phyloP scores from a whole-genome alignment of 1,284 basidiomycete species.

The Heterobasidion annosum region DNA sequence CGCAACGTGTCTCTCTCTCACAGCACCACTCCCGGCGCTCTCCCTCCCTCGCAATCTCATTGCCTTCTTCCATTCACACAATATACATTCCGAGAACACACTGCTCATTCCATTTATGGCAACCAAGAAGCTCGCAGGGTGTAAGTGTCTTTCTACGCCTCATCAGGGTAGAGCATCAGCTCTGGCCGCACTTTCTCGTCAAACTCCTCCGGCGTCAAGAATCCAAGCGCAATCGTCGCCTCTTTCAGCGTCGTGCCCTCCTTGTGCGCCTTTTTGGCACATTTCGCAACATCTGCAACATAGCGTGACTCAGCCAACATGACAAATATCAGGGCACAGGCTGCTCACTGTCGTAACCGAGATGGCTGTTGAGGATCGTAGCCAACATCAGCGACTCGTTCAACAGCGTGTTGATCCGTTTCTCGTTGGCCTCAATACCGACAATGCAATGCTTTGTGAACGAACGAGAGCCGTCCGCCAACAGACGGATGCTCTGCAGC shows the following conservation, averaged over 20 bases:
- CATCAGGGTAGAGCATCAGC: slow-evolving; percentile 73
- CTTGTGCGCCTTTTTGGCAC: slow-evolving; percentile 99
- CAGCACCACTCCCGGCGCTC: too few relatives aligned
- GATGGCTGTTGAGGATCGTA: slow-evolving; percentile 86
- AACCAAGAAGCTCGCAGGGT: neutral
- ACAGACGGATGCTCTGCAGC: slow-evolving; percentile 87
- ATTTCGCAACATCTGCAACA: slow-evolving; percentile 84
- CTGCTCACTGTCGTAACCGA: slow-evolving; percentile 87
- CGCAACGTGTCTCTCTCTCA: neutral
- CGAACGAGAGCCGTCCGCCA: slow-evolving; percentile 86
- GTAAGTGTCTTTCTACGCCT: slow-evolving; percentile 26
- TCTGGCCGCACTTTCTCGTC: slow-evolving; percentile 94
- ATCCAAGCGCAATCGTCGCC: slow-evolving; percentile 83
- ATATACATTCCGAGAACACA: neutral
- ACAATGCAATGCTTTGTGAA: slow-evolving; percentile 98
- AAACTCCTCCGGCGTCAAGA: slow-evolving; percentile 88
- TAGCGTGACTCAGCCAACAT: slow-evolving; percentile 4
- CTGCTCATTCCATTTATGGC: neutral
- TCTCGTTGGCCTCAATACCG: slow-evolving; percentile 94
- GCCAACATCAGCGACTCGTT: slow-evolving; percentile 97
- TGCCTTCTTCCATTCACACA: neutral
- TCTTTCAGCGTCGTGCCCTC: slow-evolving; percentile 96
- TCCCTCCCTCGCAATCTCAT: too few relatives aligned
- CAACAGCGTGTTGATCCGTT: slow-evolving; percentile 81
- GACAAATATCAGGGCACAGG: neutral